A percentile compares a stretch with the other conserved stretches of the same genome.
phyloP scores from a whole-genome alignment of 2,329 filamentous ascomycete species.

The Ilyonectria robusta region DNA sequence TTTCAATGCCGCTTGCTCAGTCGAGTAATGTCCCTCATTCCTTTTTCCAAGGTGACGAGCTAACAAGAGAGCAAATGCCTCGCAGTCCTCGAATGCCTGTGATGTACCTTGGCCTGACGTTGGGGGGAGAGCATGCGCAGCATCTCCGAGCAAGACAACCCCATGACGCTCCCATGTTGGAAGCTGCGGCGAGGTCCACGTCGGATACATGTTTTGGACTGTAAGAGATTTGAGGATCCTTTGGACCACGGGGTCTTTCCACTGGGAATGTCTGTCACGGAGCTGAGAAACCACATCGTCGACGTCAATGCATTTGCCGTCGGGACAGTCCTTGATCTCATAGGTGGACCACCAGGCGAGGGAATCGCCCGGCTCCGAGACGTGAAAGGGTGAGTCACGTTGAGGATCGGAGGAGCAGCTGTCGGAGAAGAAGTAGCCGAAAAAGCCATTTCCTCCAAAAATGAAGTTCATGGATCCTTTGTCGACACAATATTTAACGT shows the following conservation, averaged over 20 bases:
- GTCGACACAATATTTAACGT: constrained; percentile 16
- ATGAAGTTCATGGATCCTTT: constrained; percentile 33
- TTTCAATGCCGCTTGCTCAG: not conserved
- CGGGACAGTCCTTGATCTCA: constrained; percentile 27
- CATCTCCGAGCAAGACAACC: constrained; percentile 25
- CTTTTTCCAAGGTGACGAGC: not conserved
- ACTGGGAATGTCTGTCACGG: constrained; percentile 17
- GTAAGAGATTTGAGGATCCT: constrained; percentile 9
- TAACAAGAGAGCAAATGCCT: constrained; percentile 22
- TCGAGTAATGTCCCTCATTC: not conserved
- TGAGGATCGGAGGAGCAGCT: constrained; percentile 13
- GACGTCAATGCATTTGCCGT: constrained; percentile 24
- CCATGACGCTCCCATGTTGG: constrained; percentile 28
- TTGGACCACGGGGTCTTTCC: constrained; percentile 29
- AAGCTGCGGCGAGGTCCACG: constrained; percentile 28
- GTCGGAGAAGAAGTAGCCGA: constrained; percentile 29
- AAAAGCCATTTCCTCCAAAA: constrained; percentile 27
- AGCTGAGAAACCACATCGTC: constrained; percentile 21
- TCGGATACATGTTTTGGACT: constrained; percentile 30
- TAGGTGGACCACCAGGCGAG: constrained; percentile 35
- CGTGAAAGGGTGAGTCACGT: constrained; percentile 27
- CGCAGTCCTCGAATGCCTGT: constrained; percentile 27
- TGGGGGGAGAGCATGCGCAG: constrained; percentile 27
- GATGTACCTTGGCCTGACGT: constrained; percentile 30
- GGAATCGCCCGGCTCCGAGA: constrained; percentile 23